Percentiles rank a stretch among this genome's conserved stretches.
Conservation (phyloP, 768 basidiomycete species). For the Tylopilus felleus region DNA sequence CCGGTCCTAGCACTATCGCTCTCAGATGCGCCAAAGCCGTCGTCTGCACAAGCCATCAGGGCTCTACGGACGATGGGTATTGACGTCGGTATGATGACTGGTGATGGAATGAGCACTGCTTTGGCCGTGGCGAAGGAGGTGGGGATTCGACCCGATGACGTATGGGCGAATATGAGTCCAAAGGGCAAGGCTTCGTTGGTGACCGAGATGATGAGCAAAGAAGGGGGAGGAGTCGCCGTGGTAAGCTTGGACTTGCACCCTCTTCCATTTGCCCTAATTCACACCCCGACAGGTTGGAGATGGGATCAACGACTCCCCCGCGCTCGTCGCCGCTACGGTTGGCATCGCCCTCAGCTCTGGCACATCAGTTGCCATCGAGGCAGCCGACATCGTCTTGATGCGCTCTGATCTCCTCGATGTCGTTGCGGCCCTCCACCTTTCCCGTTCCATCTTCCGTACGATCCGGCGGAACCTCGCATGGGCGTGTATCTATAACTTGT, state of each 20-base stretch:
- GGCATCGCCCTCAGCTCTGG: conserved; percentile 96
- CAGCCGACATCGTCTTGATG: conserved; percentile 98
- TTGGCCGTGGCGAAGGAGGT: conserved; percentile 85
- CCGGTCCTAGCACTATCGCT: conserved; percentile 82
- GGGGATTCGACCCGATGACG: conserved; percentile 77
- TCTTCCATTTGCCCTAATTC: neutral
- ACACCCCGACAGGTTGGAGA: conserved; percentile 74
- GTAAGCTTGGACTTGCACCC: conserved; percentile 40
- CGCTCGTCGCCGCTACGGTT: conserved; percentile 91
- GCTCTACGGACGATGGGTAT: conserved; percentile 89
- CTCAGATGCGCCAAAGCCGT: conserved; percentile 82
- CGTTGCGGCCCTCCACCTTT: conserved; percentile 92
- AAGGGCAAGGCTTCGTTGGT: conserved; percentile 91
- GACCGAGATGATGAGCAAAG: conserved; percentile 70
- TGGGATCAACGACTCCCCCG: conserved; percentile 98
- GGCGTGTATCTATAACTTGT: conserved; percentile 92
- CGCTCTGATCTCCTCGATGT: conserved; percentile 95
- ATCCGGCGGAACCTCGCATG: conserved; percentile 93
- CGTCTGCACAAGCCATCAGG: conserved; percentile 76
- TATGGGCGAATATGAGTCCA: conserved; percentile 92
- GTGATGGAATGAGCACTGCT: conserved; percentile 85
- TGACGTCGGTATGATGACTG: conserved; percentile 91
- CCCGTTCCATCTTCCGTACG: conserved; percentile 80
- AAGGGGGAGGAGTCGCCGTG: conserved; percentile 87
- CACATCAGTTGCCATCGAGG: conserved; percentile 96